A percentile compares a stretch with the other conserved stretches of the same genome.
phyloP scores from a whole-genome alignment of 805 yeast genomes.

The Candida silvatica region DNA sequence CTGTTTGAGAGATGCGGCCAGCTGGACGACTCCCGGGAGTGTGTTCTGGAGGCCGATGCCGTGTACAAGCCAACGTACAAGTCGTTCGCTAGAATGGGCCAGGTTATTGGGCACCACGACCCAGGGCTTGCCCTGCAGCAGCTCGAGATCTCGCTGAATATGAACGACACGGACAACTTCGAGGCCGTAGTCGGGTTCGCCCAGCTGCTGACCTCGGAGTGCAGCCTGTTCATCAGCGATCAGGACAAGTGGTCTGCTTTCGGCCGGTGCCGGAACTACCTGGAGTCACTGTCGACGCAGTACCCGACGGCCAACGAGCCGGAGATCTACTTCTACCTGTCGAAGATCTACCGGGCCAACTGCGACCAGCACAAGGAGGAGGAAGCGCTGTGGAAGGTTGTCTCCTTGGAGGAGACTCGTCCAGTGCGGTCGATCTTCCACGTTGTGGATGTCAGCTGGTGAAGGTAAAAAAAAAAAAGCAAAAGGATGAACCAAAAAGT shows the following conservation, averaged over 20 bases:
- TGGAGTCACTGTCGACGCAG: constrained; percentile 32
- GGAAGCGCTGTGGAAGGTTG: constrained; percentile 50
- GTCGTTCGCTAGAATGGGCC: constrained; percentile 43
- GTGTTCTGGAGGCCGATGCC: constrained; percentile 63
- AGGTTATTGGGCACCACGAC: constrained; percentile 26
- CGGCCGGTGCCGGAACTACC: constrained; percentile 42
- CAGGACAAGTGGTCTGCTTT: constrained; percentile 53
- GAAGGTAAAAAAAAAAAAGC: neutral
- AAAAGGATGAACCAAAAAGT: no score
- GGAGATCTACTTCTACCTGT: constrained; percentile 67
- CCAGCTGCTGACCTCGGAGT: constrained; percentile 33
- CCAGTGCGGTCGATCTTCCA: constrained; percentile 34
- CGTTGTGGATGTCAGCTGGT: neutral
- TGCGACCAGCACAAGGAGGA: constrained; percentile 39
- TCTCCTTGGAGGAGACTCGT: constrained; percentile 52
- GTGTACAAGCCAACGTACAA: constrained; percentile 35
- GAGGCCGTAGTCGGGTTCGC: constrained; percentile 49
- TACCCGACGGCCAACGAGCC: constrained; percentile 31
- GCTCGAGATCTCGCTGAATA: constrained; percentile 54
- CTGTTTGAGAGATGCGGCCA: constrained; percentile 51
- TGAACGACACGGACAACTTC: constrained; percentile 33
- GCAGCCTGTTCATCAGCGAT: constrained; percentile 38
- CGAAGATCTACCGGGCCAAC: constrained; percentile 54
- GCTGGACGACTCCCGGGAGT: constrained; percentile 54
- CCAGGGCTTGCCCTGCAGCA: constrained; percentile 46